Base-by-base conservation (phyloP, 192 early-diverging fungal genomes). In the Chytriomyces sp. region DNA sequence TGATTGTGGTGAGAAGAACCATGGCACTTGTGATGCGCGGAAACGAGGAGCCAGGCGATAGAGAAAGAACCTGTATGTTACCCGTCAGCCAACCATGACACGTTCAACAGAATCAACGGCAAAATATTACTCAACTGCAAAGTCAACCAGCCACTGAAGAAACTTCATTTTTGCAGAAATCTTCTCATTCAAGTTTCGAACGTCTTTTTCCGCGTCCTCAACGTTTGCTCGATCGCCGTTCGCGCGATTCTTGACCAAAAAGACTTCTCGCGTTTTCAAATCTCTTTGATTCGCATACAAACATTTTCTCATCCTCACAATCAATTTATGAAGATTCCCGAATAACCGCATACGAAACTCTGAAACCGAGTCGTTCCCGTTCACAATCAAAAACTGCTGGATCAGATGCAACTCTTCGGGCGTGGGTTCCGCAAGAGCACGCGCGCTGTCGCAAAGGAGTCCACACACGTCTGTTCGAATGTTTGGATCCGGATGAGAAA, bases 341-440 rank as follows among this genome's bases (percentile, higher is more conserved):
- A 78, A 78, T 57, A 94, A 82, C 69, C 89, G 89, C 81, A 95
- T 94, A 10, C 95, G 88, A 81, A 94, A 95, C 49, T 95, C 94
- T 0, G 94, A 91, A 24, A 90, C 90, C 24, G 91, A 91, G 16
- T 87, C 88, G 50, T 90, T 92, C 61, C 90, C 68, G 70, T 94
- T 94, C 16, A 90, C 87, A 0, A 86, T 83, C 28, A 97, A 79
- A 57, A 93, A 93, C 28, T 81, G 71, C 68, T 90, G 88, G 35
- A 97, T 61, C 64, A 93, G 79, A 0, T 83, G 76, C n/a, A 91
- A 74, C 74, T 97, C 94, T 11, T 84, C 81, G 7, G 68, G 69
- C 24, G 85, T 88, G 26, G 92, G 86, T 45, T 89, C 87, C 9
- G 86, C 85, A 0, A 91, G 87, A 18, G 88, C 84, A n/a, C 91